A percentile compares a stretch with the other conserved stretches of the same genome.
Conservation (phyloP, 768 basidiomycete species). For the Lactifluus pinguis region DNA sequence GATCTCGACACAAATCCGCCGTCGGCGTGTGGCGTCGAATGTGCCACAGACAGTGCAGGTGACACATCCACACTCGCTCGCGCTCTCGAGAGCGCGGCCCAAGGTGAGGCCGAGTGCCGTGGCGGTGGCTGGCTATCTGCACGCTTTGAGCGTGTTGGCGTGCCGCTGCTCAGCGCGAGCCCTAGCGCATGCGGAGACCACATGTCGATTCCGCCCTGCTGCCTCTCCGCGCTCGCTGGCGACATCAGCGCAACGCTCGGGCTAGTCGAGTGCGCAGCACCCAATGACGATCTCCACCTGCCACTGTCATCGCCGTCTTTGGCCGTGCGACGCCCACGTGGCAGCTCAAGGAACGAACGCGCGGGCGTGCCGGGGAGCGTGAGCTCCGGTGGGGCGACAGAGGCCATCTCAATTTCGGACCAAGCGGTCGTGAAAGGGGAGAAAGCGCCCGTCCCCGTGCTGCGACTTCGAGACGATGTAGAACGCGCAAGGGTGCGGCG, state of each 20-base stretch:
- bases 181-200: neutral
- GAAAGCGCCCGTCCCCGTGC: slow-evolving; percentile 10
- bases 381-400: slow-evolving; percentile 6
- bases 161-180: neutral
- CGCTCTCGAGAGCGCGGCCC: slow-evolving; percentile 8
- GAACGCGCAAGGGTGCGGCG: slow-evolving; percentile 3
- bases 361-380: slow-evolving; percentile 2
- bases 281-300: slow-evolving; percentile 30
- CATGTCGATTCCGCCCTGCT: neutral
- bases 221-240: slow-evolving; percentile 26
- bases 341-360: slow-evolving; percentile 12
- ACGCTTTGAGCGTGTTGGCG: neutral
- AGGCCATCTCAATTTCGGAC: slow-evolving; percentile 15
- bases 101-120: slow-evolving; percentile 3
- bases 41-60: slow-evolving; percentile 6
- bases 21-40: slow-evolving; percentile 7
- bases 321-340: slow-evolving; percentile 7
- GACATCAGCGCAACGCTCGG: slow-evolving; percentile 40
- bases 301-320: neutral
- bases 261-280: slow-evolving; percentile 38
- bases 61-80: slow-evolving; percentile 15
- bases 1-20: slow-evolving; percentile 13
- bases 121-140: slow-evolving; percentile 18
- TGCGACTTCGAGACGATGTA: slow-evolving; percentile 11
- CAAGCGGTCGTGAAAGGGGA: slow-evolving; percentile 12